Evolutionary conservation across 352 stramenopile genomes (phyloP), one percentile per base, ranked within the genome.

Genomic region (Globisporangium perplexum): DNA sequence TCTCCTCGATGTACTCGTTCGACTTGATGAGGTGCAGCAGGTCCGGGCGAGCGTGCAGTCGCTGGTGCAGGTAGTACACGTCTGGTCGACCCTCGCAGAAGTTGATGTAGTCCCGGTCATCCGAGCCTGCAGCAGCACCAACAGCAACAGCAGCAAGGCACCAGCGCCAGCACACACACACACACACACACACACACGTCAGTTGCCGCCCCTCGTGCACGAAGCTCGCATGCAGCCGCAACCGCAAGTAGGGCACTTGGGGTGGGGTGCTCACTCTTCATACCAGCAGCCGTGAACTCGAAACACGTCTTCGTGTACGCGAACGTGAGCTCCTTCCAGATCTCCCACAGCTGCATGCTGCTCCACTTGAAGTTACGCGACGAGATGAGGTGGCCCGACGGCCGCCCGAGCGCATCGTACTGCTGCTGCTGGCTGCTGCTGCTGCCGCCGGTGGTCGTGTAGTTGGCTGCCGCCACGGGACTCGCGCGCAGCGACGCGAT

Each of bases 251-350:
- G 22, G 45, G 6, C n/a, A 36, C 1, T 23, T 36, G 35, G 30
- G 22, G n/a, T n/a, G 52, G 42, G 64, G 39, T 67, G 60, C 76
- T 86, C 74, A 89, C 72, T 89, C 70, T 78, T 74, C 80, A 83
- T 88, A 90, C 80, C 80, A 85, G 77, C 77, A 72, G 75, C 65
- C 55, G 77, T 90, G 58, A 90, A 90, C 55, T 86, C 75, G 53
- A 88, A 90, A 43, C 80, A 90, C 38, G 80, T 84, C 62, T 90
- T 90, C 3, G 80, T 88, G 60, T 90, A 88, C 30, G 77, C 80
- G 56, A 88, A 88, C 43, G 77, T 85, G 20, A 88, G 62, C 50
- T 90, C 80, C 50, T 90, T 90, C 77, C 80, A 90, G 44, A 90
- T 88, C 54, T 88, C 80, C 80, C 80, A 90, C 2, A 90, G 66